Base-by-base conservation (phyloP, 148 eudicot genomes). In the Vaccinium myrtillus region DNA sequence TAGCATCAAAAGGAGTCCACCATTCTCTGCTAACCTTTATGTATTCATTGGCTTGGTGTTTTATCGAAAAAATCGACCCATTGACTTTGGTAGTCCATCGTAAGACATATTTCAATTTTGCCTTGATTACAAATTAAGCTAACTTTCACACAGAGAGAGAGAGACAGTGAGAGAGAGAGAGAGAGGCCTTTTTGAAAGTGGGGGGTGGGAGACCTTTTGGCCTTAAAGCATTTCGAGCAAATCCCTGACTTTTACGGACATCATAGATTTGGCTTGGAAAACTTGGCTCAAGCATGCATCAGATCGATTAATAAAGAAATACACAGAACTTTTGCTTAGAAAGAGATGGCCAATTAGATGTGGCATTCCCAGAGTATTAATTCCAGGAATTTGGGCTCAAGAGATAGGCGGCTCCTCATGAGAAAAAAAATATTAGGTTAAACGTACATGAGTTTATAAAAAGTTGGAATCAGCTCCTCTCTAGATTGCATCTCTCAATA, bases 201-300 rank as follows among this genome's bases (percentile, higher is more conserved):
- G 49, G 13, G 21, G 61, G 49, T 25, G 21, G 21, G 39, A 11
- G n/a, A 8, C 80, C 16, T 55, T 32, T 18, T 11, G 55, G 67
- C 25, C 21, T 56, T 14, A 30, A 79, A 36, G 25, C 19, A 14
- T 55, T 79, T 39, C 32, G 30, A 54, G 69, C 49, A 79, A 79
- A 79, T 79, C 81, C 81, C 2, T 54, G 65, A 56, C 81, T 79
- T 79, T 79, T 30, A 48, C 67, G 43, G 49, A 79, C 69, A 27
- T 10, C 61, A n/a, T n/a, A 56, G 81, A 79, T 79, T 54, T 56
- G 81, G 49, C 81, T 8, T 6, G 25, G 10, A 79, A 56, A 79
- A 79, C 4, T 78, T 23, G 36, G 63, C 58, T 14, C n/a, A 78
- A 77, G 43, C n/a, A 77, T 51, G 61, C 59, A 77, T 23, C 27